phyloP scores from a whole-genome alignment of 208 protist genomes.

The Kentomonas sorsogonicus region DNA sequence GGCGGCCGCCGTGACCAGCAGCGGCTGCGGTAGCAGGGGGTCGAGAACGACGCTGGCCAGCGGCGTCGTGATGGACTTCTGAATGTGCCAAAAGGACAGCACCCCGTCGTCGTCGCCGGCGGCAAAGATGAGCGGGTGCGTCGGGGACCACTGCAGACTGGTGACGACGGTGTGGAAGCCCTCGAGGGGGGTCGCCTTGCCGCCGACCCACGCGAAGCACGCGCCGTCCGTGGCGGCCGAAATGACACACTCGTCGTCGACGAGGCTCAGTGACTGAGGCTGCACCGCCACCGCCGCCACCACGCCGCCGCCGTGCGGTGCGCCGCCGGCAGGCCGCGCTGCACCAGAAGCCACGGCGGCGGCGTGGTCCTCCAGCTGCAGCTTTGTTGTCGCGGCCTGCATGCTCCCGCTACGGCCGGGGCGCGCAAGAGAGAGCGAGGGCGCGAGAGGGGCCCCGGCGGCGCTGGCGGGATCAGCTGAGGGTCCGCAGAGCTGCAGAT shows the following conservation, averaged over 20 bases:
- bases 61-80: conserved; percentile 31
- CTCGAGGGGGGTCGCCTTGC: conserved; percentile 30
- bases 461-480: too few relatives aligned
- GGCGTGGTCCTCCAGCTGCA: not conserved
- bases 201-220: conserved; percentile 53
- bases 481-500: conserved; percentile 22
- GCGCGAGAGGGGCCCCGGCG: not conserved
- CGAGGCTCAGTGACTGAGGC: conserved; percentile 25
- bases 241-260: conserved; percentile 34
- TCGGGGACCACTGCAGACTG: conserved; percentile 62
- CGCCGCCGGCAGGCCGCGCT: conserved; percentile 10
- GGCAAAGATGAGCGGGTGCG: conserved; percentile 48
- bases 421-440: too few relatives aligned
- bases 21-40: not conserved
- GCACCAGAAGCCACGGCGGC: conserved; percentile 8
- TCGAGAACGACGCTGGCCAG: conserved; percentile 30
- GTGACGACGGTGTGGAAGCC: conserved; percentile 47
- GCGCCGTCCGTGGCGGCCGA: conserved; percentile 40
- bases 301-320: conserved; percentile 18
- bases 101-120: conserved; percentile 51
- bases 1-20: conserved; percentile 10
- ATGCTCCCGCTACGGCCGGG: conserved; percentile 6
- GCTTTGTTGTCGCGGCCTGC: too few relatives aligned
- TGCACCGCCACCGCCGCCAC: conserved; percentile 46
- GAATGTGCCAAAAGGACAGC: conserved; percentile 56